Base-by-base conservation (phyloP, 2,329 filamentous ascomycete species). In the Alternaria incomplexa region DNA sequence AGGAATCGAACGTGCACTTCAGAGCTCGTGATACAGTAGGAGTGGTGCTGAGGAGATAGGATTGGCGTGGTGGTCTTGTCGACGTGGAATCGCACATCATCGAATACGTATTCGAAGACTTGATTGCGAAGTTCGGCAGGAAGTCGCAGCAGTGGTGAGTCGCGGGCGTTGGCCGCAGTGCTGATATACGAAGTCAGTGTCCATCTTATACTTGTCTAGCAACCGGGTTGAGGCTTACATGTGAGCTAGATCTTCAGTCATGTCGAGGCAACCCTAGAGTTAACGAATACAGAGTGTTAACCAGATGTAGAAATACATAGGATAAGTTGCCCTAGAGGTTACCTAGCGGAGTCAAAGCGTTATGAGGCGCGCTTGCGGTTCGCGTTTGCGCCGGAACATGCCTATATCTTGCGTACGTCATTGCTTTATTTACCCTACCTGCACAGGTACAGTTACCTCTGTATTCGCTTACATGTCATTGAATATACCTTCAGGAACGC, bases 121-220 rank as follows among this genome's bases (percentile, higher is more conserved):
- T 10, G 30, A 32, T 48, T 66, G 11, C 66, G 53, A 11, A 68
- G 28, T 44, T 68, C 62, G n/a, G 46, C 61, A 20, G 64, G 64
- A 6, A 68, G 47, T n/a, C 62, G 57, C 25, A 67, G 64, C 23
- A 68, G 51, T 2, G 64, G 66, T 9, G 65, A 67, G 8, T 58
- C 6, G 22, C 30, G 51, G n/a, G 56, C 25, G 52, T 68, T 66
- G 5, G 30, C 45, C 6, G 45, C n/a, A 8, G 53, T 56, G 3
- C 52, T 55, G 15, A n/a, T 25, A 15, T n/a, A 48, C n/a, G 6
- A 48, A 13, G 46, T 17, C 25, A 28, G 32, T 36, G 32, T 36
- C 32, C 0, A 36, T 36, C 7, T 36, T 1, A 9, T 36, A 9
- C 32, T 36, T 36, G 32, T 36, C 32, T n/a, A 4, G 32, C 4